These are phyloP conservation scores for Acacia acuminata DNA, from an alignment of 306 rosid genomes.

Conservation along the genomic window DNA sequence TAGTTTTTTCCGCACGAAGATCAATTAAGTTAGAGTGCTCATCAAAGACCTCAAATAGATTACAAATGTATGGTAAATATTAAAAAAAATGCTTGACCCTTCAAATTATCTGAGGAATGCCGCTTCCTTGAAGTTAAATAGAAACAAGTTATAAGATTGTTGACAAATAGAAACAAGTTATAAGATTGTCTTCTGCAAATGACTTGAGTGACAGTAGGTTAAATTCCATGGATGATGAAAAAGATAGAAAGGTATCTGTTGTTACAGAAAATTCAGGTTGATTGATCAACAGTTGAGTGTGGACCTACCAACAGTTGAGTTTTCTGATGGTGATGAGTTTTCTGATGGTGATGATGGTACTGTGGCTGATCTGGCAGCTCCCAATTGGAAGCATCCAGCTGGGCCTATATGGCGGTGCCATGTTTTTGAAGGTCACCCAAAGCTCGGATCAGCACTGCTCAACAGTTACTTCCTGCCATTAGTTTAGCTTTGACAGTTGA, in stretches of 20 bases:
- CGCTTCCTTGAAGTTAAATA: conserved; percentile 31
- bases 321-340: conserved; percentile 59
- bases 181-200: conserved; percentile 35
- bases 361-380: conserved; percentile 90
- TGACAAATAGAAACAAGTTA: conserved; percentile 34
- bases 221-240: conserved; percentile 37
- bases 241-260: conserved; percentile 27
- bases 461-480: conserved; percentile 91
- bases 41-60: conserved; percentile 40
- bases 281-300: no score
- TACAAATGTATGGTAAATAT: conserved; percentile 34
- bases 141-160: conserved; percentile 32
- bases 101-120: conserved; percentile 36
- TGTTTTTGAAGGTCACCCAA: conserved; percentile 74
- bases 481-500: conserved; percentile 87
- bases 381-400: conserved; percentile 86
- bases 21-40: conserved; percentile 35
- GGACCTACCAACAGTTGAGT: conserved; percentile 52
- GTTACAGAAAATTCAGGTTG: conserved; percentile 64
- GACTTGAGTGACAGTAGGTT: conserved; percentile 23
- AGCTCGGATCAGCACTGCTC: conserved; percentile 81
- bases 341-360: conserved; percentile 71
- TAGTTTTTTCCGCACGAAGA: conserved; percentile 7
- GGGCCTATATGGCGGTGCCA: conserved; percentile 99
- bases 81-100: conserved; percentile 38